Evolutionary conservation across 129 eudicot genomes (phyloP).

Genomic region (Saussurea involucrata): DNA sequence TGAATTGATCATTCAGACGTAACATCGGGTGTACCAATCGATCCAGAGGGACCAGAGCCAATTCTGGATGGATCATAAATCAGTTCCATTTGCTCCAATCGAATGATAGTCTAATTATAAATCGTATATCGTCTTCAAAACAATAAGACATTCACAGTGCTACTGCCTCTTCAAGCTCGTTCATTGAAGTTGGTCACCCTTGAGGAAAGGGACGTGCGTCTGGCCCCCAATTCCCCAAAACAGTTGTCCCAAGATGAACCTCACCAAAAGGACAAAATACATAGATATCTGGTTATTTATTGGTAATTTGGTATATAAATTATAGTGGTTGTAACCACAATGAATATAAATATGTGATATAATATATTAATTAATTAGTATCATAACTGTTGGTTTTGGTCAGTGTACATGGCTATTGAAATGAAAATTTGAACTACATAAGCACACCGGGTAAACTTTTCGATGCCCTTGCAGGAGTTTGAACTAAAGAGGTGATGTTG

Average conservation of each 20-base stretch:
- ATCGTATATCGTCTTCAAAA: not conserved
- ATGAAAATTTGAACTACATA: constrained; percentile 1
- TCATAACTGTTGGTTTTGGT: not conserved
- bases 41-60: not conserved
- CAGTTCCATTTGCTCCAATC: not conserved
- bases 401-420: not conserved
- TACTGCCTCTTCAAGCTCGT: not conserved
- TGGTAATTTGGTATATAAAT: not conserved
- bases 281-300: not conserved
- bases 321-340: not conserved
- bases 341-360: not conserved
- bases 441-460: not conserved
- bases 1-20: not conserved
- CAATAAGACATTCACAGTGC: not conserved
- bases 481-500: not conserved
- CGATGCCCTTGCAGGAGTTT: not conserved
- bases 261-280: not conserved
- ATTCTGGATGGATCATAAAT: not conserved
- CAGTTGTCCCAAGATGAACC: not conserved
- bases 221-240: too few relatives aligned
- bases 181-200: not conserved
- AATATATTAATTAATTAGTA: not conserved
- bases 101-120: not conserved
- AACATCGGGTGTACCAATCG: not conserved
- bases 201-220: not conserved